These are phyloP conservation scores for Phytophthora litchii DNA, from an alignment of 352 stramenopile species.

Conservation along the genomic window DNA sequence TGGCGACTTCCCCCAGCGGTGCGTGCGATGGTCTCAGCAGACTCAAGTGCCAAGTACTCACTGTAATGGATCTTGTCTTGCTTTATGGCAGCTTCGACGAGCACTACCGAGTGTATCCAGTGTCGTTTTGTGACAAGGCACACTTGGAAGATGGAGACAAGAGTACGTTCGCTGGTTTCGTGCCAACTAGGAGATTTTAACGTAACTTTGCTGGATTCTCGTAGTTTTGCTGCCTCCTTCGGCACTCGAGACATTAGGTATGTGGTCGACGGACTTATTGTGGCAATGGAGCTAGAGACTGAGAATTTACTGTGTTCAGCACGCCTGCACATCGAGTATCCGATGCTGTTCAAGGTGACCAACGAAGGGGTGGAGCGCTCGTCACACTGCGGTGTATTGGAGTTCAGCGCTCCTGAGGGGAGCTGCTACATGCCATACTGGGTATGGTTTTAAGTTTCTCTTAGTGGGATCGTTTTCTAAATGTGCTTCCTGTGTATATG, in stretches of 20 bases:
- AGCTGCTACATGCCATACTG: conserved; percentile 99
- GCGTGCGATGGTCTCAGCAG: neutral
- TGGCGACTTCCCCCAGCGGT: conserved; percentile 77
- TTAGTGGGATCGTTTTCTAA: neutral
- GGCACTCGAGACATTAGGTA: conserved; percentile 96
- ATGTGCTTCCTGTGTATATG: neutral
- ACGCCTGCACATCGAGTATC: conserved; percentile 97
- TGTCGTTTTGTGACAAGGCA: conserved; percentile 88
- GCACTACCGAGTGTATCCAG: conserved; percentile 86
- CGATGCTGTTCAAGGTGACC: conserved; percentile 98
- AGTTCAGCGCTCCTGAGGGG: conserved; percentile 99
- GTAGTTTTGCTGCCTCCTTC: conserved; percentile 96
- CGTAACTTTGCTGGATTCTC: conserved; percentile 1
- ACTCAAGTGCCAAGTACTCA: neutral
- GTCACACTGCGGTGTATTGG: conserved; percentile 97
- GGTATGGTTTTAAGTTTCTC: conserved; percentile 46
- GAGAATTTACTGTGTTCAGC: conserved; percentile 39
- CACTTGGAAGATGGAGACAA: conserved; percentile 91
- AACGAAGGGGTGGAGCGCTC: conserved; percentile 87
- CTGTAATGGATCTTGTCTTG: neutral
- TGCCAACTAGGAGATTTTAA: conserved; percentile 4
- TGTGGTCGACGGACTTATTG: conserved; percentile 6
- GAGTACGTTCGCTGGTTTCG: conserved; percentile 51
- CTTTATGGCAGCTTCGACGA: conserved; percentile 71
- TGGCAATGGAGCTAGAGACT: neutral